Base-by-base conservation (phyloP, 768 basidiomycete genomes). In the Vararia minispora region DNA sequence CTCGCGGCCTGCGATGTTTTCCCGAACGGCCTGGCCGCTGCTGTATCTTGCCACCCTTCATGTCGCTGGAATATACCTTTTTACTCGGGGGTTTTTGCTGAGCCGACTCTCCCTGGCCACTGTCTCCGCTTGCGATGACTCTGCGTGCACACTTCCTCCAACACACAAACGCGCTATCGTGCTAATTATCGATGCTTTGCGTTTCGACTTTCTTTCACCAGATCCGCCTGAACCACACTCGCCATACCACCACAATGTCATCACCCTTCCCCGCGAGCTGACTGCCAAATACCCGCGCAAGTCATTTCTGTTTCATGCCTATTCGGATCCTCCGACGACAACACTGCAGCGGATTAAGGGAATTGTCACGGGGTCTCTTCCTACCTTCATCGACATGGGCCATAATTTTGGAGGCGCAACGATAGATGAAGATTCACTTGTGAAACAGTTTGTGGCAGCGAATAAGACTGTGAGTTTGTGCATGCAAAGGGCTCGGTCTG, bases 341-440 rank as follows among this genome's bases (percentile, higher is more conserved):
- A 98, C 94, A 0, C 69, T 98, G 27, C 95, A 98, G 56, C 74
- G 95, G 2, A 79, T 99, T 48, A 99, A 99, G 52, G 95, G 80
- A 0, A 62, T 99, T 28, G 95, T 90, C 0, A 97, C 95, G 0
- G 95, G 94, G 7, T 91, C 90, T 0, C 62, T 99, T 7, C 92
- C 94, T 0, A 98, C 94, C 0, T 97, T 99, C 53, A 74, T 97
- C 28, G 94, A 98, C 52, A 69, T 85, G n/a, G 89, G 91, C 5
- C 77, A 76, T 28, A 97, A 88, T 53, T 95, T 98, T 60, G 90
- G 86, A 10, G 90, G 76, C 0, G 79, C 83, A 2, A 75, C 78
- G 0, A 84, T 95, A 28, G 66, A 66, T 5, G 95, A 99, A 59
- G 95, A 98, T 56, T 91, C 88, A 0, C 62, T 92, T 35, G 61